These are phyloP conservation scores for Globisporangium megalacanthum DNA, from an alignment of 352 stramenopile species.

Conservation along the genomic window DNA sequence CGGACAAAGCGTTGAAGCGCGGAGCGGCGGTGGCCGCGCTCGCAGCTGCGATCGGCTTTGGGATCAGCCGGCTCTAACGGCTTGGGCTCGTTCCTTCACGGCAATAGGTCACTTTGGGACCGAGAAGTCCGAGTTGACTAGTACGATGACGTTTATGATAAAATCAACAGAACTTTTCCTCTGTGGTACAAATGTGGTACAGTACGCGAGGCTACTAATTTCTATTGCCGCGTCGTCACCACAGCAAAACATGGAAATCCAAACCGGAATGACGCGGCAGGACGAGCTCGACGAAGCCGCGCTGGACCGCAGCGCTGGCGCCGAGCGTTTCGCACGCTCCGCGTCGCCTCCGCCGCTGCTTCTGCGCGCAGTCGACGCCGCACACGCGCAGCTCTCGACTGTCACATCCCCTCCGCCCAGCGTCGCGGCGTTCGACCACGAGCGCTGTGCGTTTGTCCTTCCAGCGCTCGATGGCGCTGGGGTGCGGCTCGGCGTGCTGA, in stretches of 20 bases:
- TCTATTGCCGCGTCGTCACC: no score
- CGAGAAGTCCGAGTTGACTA: no score
- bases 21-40: constrained; percentile 37
- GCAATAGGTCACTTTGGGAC: no score
- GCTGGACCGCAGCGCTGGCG: neutral
- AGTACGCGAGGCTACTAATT: no score
- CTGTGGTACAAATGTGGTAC: no score
- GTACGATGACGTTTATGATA: no score
- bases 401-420: constrained; percentile 10
- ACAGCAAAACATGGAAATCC: no score
- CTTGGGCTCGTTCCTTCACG: no score
- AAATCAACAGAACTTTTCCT: no score
- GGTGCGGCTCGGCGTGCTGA: neutral
- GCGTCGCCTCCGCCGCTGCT: constrained; percentile 5
- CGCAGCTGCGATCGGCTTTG: constrained; percentile 30
- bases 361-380: constrained; percentile 22
- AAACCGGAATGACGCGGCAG: constrained; percentile 12
- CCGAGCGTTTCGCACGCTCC: neutral
- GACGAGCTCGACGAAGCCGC: constrained; percentile 1
- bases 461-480: neutral
- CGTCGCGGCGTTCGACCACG: constrained; percentile 12
- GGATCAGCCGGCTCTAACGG: constrained; percentile 18
- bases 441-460: constrained; percentile 27
- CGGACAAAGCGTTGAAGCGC: constrained; percentile 41
- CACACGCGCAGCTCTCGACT: constrained; percentile 21